Percentiles rank a stretch among this genome's conserved stretches.
These are phyloP conservation scores for Polygonum maritimum DNA, from an alignment of 148 eudicot genomes.

Conservation along the genomic window DNA sequence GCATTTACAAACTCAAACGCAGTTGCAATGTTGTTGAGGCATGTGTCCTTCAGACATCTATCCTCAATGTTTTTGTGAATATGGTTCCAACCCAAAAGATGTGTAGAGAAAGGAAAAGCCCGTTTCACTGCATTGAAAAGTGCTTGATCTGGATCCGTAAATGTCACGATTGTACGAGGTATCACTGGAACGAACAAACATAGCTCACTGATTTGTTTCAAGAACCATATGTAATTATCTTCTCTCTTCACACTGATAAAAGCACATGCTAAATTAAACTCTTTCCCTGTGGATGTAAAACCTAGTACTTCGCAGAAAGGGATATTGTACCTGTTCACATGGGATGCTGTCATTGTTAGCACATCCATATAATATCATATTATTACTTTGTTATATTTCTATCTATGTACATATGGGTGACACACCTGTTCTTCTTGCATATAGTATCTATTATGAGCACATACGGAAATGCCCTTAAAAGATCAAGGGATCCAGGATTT, in stretches of 20 bases:
- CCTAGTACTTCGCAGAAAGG: neutral
- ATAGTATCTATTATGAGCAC: neutral
- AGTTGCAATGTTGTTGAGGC: neutral
- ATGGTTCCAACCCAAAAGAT: neutral
- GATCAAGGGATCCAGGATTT: neutral
- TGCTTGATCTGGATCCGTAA: neutral
- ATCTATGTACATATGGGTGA: neutral
- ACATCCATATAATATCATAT: neutral
- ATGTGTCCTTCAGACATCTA: too few relatives aligned
- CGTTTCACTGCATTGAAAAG: neutral
- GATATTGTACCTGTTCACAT: neutral
- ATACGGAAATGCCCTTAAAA: neutral
- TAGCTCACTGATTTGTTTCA: neutral
- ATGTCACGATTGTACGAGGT: neutral
- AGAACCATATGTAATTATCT: neutral
- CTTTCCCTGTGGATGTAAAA: neutral
- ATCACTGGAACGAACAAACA: neutral
- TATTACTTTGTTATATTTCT: neutral
- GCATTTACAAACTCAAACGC: neutral
- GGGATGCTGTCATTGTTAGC: neutral
- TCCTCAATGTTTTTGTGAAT: neutral
- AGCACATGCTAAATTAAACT: neutral
- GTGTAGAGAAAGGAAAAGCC: neutral
- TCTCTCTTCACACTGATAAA: neutral
- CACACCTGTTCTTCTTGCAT: neutral